Evolutionary conservation across 768 basidiomycete genomes (phyloP), one percentile per base, ranked within the genome.

Genomic region (Antrodiella citrinella): DNA sequence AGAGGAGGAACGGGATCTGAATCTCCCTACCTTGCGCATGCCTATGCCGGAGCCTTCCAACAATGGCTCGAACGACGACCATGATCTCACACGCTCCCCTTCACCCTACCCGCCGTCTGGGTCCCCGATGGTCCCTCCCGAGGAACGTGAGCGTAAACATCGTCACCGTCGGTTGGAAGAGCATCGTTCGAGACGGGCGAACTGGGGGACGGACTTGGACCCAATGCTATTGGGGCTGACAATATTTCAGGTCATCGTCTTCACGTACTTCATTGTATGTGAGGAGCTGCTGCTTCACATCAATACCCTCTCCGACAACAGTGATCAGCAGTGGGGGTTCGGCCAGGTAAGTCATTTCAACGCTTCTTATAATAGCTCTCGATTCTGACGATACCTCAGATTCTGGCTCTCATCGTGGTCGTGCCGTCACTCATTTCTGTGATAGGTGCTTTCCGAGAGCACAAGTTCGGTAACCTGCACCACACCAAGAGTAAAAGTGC

Each of bases 221-320:
- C 69, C 71, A 15, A 71, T 72, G 69, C 57, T 72, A 40, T 61
- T 73, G 15, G 70, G 71, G 7, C 64, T 72, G 24, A 50, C 67
- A 25, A 65, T 71, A 20, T 67, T 63, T 49, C 67, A 71, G 48
- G 54, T 62, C 23, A 51, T 69, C 48, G 62, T 72, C 22, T 68
- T 71, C 53, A 64, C 62, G 5, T 73, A 72, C 53, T 72, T 73
- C 46, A 62, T 73, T 25, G 65, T 68, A 4, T 69, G 67, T 1
- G 72, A 60, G 39, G 72, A 74, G 54, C 57, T 69, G 9, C 53
- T 72, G 39, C 50, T 71, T 42, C 45, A 52, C 45, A 60, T 58
- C 47, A 71, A 72, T 45, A 45, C 57, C 57, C 12, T 52, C 54
- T 21, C 46, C 38, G 45, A 62, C 48, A 52, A 59, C 47, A 51